phyloP scores from a whole-genome alignment of 768 basidiomycete species.

The Amanita thiersii region DNA sequence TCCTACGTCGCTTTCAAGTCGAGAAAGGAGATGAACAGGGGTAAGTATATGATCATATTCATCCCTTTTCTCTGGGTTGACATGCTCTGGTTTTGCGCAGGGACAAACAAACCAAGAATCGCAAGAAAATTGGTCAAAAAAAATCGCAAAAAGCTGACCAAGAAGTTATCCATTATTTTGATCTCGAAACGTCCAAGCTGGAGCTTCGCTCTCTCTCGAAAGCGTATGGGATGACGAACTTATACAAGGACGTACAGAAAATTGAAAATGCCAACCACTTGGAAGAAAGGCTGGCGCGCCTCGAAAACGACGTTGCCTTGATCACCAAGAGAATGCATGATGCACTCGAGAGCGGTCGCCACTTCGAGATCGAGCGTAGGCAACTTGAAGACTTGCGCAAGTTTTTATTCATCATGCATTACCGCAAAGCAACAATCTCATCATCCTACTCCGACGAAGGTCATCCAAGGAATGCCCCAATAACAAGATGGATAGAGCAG shows the following conservation, averaged over 20 bases:
- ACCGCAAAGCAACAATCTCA: constrained; percentile 12
- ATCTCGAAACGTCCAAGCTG: constrained; percentile 10
- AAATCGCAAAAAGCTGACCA: constrained; percentile 10
- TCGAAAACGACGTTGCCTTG: constrained; percentile 18
- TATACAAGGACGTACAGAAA: constrained; percentile 16
- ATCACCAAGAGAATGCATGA: constrained; percentile 11
- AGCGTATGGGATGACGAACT: constrained; percentile 14
- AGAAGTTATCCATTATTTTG: constrained; percentile 13
- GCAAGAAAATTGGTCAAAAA: too few relatives aligned
- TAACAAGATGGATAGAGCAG: too few relatives aligned
- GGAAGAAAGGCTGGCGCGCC: constrained; percentile 16
- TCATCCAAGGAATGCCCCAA: too few relatives aligned
- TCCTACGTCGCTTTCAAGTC: too few relatives aligned
- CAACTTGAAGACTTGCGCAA: constrained; percentile 17
- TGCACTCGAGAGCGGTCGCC: constrained; percentile 2
- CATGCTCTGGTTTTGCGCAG: too few relatives aligned
- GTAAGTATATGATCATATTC: too few relatives aligned
- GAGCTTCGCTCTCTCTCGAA: constrained; percentile 10
- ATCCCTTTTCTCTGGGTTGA: too few relatives aligned
- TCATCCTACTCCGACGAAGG: constrained; percentile 16
- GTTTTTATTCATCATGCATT: constrained; percentile 23
- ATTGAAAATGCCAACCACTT: constrained; percentile 16
- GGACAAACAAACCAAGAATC: too few relatives aligned
- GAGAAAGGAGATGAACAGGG: too few relatives aligned
- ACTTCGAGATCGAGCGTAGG: constrained; percentile 13